Evolutionary conservation across 805 yeast genomes (phyloP).

Genomic region (Ogataea glucozyma): DNA sequence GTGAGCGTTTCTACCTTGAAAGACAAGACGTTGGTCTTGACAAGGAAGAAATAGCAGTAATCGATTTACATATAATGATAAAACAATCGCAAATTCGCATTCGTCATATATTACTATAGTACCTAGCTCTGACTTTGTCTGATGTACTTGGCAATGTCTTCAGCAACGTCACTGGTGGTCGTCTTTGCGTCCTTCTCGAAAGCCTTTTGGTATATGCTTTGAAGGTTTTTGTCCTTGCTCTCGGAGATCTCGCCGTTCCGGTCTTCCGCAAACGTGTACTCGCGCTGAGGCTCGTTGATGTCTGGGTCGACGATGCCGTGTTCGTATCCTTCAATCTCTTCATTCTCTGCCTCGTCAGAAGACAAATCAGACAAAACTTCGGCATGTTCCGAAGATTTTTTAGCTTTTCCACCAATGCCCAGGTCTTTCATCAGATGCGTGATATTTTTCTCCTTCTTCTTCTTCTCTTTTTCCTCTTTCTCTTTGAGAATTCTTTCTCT

Average conservation of each 20-base stretch:
- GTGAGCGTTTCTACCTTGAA: slow-evolving; percentile 22
- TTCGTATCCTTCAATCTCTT: slow-evolving; percentile 41
- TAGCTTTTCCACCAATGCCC: slow-evolving; percentile 51
- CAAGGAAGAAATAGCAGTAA: slow-evolving; percentile 11
- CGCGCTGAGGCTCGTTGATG: slow-evolving; percentile 47
- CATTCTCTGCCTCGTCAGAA: slow-evolving; percentile 30
- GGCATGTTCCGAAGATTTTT: slow-evolving; percentile 31
- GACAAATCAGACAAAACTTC: slow-evolving; percentile 53
- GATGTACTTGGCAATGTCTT: slow-evolving; percentile 68
- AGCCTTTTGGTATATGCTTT: slow-evolving; percentile 72
- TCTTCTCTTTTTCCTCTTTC: slow-evolving; percentile 73
- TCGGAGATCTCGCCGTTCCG: slow-evolving; percentile 60
- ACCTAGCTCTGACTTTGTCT: slow-evolving; percentile 25
- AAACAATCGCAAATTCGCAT: slow-evolving; percentile 9
- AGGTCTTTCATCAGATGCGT: slow-evolving; percentile 81
- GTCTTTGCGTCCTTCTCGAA: slow-evolving; percentile 61
- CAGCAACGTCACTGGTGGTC: slow-evolving; percentile 68
- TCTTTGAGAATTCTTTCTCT: slow-evolving; percentile 77
- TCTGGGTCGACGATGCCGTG: slow-evolving; percentile 49
- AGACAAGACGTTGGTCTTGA: slow-evolving; percentile 25
- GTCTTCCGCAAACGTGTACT: slow-evolving; percentile 67
- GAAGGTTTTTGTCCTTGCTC: slow-evolving; percentile 50
- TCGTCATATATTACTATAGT: background rate
- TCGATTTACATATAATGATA: background rate
- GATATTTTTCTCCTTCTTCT: slow-evolving; percentile 69